These are phyloP conservation scores for Sordariomycetes sp. DNA, from an alignment of 2,329 filamentous ascomycete species.

Conservation along the genomic window DNA sequence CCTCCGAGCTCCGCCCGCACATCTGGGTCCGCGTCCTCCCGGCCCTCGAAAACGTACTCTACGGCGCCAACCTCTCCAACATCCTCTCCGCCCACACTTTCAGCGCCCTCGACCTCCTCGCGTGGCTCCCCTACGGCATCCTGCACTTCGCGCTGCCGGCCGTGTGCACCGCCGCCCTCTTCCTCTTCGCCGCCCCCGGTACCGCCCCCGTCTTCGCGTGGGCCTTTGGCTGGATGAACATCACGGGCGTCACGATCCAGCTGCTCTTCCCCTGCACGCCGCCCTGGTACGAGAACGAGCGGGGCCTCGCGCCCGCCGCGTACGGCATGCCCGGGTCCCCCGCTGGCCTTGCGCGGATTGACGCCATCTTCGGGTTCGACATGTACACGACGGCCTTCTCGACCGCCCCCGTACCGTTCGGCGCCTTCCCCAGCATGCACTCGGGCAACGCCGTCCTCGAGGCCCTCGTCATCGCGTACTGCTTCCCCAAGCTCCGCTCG, in stretches of 20 bases:
- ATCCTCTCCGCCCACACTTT: conserved; percentile 85
- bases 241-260: conserved; percentile 77
- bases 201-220: conserved; percentile 75
- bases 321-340: conserved; percentile 86
- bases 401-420: conserved; percentile 82
- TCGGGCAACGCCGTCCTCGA: conserved; percentile 81
- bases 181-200: conserved; percentile 78
- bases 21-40: conserved; percentile 95
- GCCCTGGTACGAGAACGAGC: conserved; percentile 92
- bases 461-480: conserved; percentile 83
- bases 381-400: conserved; percentile 89
- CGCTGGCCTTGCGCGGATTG: conserved; percentile 77
- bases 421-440: conserved; percentile 88
- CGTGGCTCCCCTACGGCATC: conserved; percentile 88
- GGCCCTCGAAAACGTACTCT: conserved; percentile 89
- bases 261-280: conserved; percentile 86
- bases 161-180: conserved; percentile 66
- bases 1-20: conserved; percentile 73
- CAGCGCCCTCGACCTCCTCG: conserved; percentile 70
- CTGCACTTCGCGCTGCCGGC: conserved; percentile 81
- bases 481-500: conserved; percentile 71
- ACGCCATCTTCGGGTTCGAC: conserved; percentile 80
- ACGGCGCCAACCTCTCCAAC: conserved; percentile 90
- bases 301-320: conserved; percentile 80
- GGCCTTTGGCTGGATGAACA: conserved; percentile 85